phyloP scores from a whole-genome alignment of 768 basidiomycete genomes.

The Tremella fuciformis region DNA sequence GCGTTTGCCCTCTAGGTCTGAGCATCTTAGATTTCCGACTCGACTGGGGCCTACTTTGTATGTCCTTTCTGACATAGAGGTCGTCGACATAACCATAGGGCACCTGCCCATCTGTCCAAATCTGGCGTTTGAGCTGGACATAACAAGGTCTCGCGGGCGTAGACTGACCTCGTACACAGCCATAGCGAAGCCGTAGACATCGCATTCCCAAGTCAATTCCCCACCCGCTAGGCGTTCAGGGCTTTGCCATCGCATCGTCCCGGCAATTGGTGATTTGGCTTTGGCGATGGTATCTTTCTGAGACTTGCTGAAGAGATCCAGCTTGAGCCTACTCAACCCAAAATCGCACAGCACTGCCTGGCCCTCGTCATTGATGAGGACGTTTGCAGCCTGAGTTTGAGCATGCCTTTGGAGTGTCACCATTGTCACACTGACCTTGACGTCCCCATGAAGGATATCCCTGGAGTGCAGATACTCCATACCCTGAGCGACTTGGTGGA shows the following conservation, averaged over 20 bases:
- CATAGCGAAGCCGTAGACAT: slow-evolving; percentile 70
- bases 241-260: slow-evolving; percentile 68
- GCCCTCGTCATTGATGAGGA: slow-evolving; percentile 67
- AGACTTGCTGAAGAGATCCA: slow-evolving; percentile 61
- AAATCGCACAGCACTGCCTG: slow-evolving; percentile 77
- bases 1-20: slow-evolving; percentile 16
- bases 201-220: slow-evolving; percentile 59
- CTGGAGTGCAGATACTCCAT: slow-evolving; percentile 74
- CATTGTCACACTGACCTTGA: slow-evolving; percentile 60
- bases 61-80: slow-evolving; percentile 56
- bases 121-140: slow-evolving; percentile 7
- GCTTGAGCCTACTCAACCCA: slow-evolving; percentile 75
- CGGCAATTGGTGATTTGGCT: slow-evolving; percentile 43
- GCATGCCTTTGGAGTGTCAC: neutral
- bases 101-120: slow-evolving; percentile 11
- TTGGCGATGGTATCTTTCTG: slow-evolving; percentile 55
- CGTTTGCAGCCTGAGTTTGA: slow-evolving; percentile 62
- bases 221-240: slow-evolving; percentile 64
- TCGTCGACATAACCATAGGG: slow-evolving; percentile 38
- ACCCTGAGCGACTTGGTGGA: slow-evolving; percentile 72
- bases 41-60: slow-evolving; percentile 21
- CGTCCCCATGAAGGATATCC: slow-evolving; percentile 72
- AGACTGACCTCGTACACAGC: slow-evolving; percentile 62
- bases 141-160: slow-evolving; percentile 51
- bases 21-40: neutral